Evolutionary conservation across 75 land plant species (phyloP).

Genomic region (Cunninghamia lanceolata): DNA sequence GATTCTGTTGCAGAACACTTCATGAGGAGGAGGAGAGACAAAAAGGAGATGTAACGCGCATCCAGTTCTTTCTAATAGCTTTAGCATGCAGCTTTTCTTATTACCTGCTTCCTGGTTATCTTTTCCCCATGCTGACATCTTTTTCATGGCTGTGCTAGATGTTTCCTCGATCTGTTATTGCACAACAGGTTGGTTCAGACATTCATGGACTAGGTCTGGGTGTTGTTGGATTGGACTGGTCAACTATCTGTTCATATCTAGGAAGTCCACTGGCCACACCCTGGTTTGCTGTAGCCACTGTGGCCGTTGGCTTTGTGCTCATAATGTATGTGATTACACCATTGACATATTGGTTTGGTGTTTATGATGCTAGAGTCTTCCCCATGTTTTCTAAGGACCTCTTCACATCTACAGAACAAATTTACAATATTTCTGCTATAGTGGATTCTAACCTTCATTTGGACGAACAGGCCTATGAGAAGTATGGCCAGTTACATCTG

Average conservation of each 20-base stretch:
- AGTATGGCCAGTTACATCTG: constrained; percentile 40
- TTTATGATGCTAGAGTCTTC: constrained; percentile 44
- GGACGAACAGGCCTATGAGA: constrained; percentile 42
- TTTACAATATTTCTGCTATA: neutral
- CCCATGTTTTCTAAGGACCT: constrained; percentile 31
- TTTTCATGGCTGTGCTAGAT: constrained; percentile 69
- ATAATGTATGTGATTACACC: constrained; percentile 64
- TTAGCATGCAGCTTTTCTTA: constrained; percentile 70
- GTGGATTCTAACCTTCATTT: constrained; percentile 31
- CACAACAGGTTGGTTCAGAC: constrained; percentile 76
- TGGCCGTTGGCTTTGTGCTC: constrained; percentile 48
- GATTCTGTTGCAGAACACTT: constrained; percentile 45
- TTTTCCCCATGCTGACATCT: constrained; percentile 54
- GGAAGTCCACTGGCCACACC: constrained; percentile 73
- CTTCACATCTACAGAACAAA: neutral
- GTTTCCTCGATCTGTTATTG: constrained; percentile 46
- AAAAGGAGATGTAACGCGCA: constrained; percentile 39
- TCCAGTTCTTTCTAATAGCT: constrained; percentile 57
- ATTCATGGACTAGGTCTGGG: constrained; percentile 66
- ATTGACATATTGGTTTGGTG: constrained; percentile 32
- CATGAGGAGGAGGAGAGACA: constrained; percentile 65
- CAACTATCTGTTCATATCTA: constrained; percentile 51
- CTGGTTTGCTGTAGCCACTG: constrained; percentile 70
- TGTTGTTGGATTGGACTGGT: constrained; percentile 68
- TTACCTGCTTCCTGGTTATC: constrained; percentile 64